Conservation (phyloP, 768 basidiomycete genomes). For the Tylopilus sp. region DNA sequence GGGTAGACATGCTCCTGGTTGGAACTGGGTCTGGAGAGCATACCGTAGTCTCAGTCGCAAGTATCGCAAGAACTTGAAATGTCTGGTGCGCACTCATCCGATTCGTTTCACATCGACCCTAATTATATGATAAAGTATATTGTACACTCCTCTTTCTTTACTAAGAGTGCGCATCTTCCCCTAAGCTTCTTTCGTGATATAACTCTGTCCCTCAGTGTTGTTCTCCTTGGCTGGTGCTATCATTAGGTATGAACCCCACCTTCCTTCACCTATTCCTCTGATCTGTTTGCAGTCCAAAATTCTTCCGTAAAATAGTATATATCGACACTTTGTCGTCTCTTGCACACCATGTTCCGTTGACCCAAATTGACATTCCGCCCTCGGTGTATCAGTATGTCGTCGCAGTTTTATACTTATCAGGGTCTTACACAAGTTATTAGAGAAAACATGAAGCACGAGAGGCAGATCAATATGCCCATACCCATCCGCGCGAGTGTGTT, state of each 20-base stretch:
- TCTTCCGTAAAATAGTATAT: constrained; percentile 82
- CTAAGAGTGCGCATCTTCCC: constrained; percentile 59
- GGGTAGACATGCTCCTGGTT: constrained; percentile 65
- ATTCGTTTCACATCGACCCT: not conserved
- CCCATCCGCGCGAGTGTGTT: constrained; percentile 63
- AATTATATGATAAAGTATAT: constrained; percentile 64
- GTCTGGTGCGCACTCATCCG: constrained; percentile 49
- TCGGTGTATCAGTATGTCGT: constrained; percentile 72
- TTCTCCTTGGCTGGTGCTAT: constrained; percentile 86
- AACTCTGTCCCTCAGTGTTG: constrained; percentile 54
- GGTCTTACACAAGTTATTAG: constrained; percentile 36
- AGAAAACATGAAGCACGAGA: constrained; percentile 77
- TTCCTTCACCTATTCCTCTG: not conserved
- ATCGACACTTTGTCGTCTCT: constrained; percentile 74
- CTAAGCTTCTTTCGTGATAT: not conserved
- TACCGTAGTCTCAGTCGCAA: constrained; percentile 78
- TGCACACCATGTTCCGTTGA: constrained; percentile 74
- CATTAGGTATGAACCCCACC: constrained; percentile 55
- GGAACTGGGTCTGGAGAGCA: constrained; percentile 93
- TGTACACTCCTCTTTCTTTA: constrained; percentile 84
- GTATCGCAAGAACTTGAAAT: constrained; percentile 86
- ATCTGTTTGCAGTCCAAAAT: constrained; percentile 71
- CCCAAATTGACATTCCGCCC: constrained; percentile 82
- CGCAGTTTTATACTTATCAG: not conserved
- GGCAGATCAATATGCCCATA: constrained; percentile 62